These are phyloP conservation scores for Pythium chondricola DNA, from an alignment of 352 stramenopile species.

Conservation along the genomic window DNA sequence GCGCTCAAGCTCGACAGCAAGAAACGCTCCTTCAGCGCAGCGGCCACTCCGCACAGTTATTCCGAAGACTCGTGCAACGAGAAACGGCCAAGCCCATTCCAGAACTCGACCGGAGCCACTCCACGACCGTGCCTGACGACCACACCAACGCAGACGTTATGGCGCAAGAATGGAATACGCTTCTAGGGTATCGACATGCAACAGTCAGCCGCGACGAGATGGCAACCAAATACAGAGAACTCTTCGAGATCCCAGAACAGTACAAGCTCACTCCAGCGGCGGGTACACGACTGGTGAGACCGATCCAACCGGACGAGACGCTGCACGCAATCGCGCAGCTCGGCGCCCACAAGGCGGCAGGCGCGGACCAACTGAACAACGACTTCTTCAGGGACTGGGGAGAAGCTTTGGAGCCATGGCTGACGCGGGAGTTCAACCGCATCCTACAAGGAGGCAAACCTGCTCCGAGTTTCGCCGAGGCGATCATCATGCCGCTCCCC, in stretches of 20 bases:
- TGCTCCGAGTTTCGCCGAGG: background rate
- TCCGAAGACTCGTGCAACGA: background rate
- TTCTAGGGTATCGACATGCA: background rate
- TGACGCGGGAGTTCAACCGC: background rate
- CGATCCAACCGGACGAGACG: background rate
- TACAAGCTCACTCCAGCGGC: background rate
- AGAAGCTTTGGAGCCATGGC: background rate
- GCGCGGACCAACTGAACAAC: slow-evolving; percentile 2
- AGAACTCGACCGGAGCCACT: background rate
- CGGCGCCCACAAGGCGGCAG: slow-evolving; percentile 1
- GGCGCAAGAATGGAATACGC: background rate
- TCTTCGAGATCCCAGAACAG: background rate
- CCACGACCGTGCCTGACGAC: background rate
- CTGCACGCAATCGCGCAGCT: background rate
- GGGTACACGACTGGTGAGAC: background rate
- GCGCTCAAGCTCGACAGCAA: background rate
- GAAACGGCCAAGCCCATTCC: background rate
- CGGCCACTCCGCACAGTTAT: background rate
- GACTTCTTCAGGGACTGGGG: slow-evolving; percentile 11
- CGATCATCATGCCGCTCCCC: slow-evolving; percentile 8
- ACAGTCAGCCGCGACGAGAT: background rate
- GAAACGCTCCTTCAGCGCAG: background rate
- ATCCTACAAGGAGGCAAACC: background rate
- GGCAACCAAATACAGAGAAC: background rate
- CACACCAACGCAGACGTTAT: background rate